Evolutionary conservation across 2,329 filamentous ascomycete species (phyloP).

Genomic region (Aspergillus neoniger): DNA sequence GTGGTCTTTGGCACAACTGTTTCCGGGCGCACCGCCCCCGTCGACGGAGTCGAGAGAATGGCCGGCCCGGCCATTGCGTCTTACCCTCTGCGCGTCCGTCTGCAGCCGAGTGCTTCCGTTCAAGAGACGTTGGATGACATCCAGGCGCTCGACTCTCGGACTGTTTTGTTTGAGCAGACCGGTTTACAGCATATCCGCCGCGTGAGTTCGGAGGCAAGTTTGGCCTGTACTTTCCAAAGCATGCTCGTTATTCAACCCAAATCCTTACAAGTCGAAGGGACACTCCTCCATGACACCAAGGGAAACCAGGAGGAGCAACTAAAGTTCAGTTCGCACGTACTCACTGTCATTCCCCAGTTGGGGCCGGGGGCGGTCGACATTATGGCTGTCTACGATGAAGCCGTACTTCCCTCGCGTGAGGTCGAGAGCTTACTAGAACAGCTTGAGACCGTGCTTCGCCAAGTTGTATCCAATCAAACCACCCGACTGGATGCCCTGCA

Average conservation of each 20-base stretch:
- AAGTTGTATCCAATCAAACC: no score
- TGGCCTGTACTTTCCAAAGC: not conserved
- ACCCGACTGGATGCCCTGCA: no score
- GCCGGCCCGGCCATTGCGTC: slow-evolving; percentile 45
- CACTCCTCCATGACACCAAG: not conserved
- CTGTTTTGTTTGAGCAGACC: not conserved
- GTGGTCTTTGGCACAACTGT: slow-evolving; percentile 44
- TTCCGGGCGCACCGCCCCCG: slow-evolving; percentile 41
- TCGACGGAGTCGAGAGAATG: slow-evolving; percentile 41
- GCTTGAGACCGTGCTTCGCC: no score
- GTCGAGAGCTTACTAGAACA: no score
- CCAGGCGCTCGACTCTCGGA: not conserved
- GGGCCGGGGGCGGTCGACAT: no score
- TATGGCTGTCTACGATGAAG: no score
- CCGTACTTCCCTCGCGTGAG: no score
- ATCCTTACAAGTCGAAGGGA: not conserved
- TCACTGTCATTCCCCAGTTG: no score
- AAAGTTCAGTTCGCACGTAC: no score
- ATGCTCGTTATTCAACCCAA: not conserved
- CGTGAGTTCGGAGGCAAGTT: not conserved
- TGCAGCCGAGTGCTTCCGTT: not conserved
- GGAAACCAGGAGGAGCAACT: no score
- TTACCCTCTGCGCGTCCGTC: slow-evolving; percentile 37
- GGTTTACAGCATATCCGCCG: not conserved
- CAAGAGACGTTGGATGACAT: not conserved